Evolutionary conservation across 495 filamentous ascomycete species (phyloP).

Genomic region (Xylaria acuta): DNA sequence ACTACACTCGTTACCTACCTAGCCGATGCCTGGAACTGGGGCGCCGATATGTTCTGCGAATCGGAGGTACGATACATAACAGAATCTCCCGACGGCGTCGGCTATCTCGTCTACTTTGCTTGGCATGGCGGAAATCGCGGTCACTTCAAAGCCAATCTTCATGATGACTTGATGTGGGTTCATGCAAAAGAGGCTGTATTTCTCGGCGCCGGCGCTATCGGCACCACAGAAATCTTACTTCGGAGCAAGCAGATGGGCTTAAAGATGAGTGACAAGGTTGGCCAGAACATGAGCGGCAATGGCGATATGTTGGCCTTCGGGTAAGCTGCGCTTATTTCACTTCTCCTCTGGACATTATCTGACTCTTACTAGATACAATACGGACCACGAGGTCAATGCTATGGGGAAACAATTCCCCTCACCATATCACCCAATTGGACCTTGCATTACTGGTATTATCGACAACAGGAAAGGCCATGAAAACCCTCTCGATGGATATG

Average conservation of each 20-base stretch:
- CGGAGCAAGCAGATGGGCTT: constrained; percentile 66
- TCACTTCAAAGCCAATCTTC: constrained; percentile 61
- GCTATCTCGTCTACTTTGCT: constrained; percentile 69
- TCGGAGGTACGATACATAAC: constrained; percentile 72
- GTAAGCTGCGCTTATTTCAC: constrained; percentile 35
- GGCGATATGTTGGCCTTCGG: constrained; percentile 71
- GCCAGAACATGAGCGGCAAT: constrained; percentile 70
- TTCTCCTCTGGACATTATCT: constrained; percentile 19
- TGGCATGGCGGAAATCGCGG: constrained; percentile 68
- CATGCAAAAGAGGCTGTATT: constrained; percentile 66
- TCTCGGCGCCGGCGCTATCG: constrained; percentile 66
- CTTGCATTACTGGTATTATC: constrained; percentile 69
- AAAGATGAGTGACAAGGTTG: constrained; percentile 61
- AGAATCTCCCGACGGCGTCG: constrained; percentile 51
- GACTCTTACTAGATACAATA: constrained; percentile 59
- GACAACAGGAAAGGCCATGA: constrained; percentile 61
- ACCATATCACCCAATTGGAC: constrained; percentile 62
- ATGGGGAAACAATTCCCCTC: constrained; percentile 57
- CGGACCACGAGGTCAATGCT: constrained; percentile 59
- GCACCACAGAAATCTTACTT: constrained; percentile 71
- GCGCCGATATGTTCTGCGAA: constrained; percentile 74
- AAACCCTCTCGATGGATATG: constrained; percentile 66
- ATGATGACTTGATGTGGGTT: constrained; percentile 72
- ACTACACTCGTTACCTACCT: constrained; percentile 70
- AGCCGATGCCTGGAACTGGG: constrained; percentile 78